phyloP scores from a whole-genome alignment of 331 rosid species.

The Acacia concinna region DNA sequence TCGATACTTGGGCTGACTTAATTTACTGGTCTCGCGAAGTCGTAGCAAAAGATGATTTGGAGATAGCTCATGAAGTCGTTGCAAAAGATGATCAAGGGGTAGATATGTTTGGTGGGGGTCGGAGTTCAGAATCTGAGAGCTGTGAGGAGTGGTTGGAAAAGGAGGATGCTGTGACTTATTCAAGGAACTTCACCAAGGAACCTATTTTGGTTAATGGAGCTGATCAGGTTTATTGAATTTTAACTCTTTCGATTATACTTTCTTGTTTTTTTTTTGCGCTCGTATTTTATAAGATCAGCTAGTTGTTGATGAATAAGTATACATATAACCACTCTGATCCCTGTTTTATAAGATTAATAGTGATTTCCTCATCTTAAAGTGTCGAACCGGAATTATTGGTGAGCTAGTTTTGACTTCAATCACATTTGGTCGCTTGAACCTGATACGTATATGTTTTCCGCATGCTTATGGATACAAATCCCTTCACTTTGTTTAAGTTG shows the following conservation, averaged over 20 bases:
- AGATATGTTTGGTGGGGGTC: conserved; percentile 29
- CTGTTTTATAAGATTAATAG: background rate
- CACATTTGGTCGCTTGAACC: background rate
- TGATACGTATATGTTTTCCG: background rate
- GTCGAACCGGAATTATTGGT: background rate
- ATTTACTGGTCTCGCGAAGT: conserved; percentile 42
- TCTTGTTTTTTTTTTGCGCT: background rate
- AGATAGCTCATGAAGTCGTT: conserved; percentile 27
- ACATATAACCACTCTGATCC: background rate
- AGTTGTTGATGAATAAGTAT: background rate
- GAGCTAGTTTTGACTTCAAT: background rate
- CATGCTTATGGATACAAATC: background rate
- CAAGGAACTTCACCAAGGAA: conserved; percentile 52
- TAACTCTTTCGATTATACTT: background rate
- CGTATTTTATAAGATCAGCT: background rate
- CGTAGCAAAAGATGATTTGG: conserved; percentile 31
- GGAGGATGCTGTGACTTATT: conserved; percentile 55
- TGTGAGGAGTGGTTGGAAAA: conserved; percentile 72
- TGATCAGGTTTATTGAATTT: conserved; percentile 47
- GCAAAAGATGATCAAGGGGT: conserved; percentile 32
- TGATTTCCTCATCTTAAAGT: background rate
- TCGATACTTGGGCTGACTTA: conserved; percentile 58
- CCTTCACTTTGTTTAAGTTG: conserved; percentile 6
- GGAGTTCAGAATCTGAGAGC: conserved; percentile 37
- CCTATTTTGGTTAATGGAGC: conserved; percentile 54